Evolutionary conservation across 345 rosid species (phyloP).

Genomic region (Stellera chamaejasme): DNA sequence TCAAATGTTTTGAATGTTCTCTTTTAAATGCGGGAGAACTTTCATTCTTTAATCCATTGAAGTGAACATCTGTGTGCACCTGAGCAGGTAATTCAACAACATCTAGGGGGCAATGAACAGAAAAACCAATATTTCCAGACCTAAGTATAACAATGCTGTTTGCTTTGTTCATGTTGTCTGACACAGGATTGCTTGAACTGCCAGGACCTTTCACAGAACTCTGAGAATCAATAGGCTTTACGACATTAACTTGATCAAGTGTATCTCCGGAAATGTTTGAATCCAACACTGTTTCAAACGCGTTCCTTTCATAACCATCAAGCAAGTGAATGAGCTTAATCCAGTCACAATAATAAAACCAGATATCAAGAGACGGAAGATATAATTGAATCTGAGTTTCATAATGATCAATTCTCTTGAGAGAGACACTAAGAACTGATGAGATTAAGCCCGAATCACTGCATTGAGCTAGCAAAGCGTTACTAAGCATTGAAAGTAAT

Average conservation of each 20-base stretch:
- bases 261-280: slow-evolving; percentile 16
- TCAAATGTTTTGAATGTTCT: slow-evolving; percentile 37
- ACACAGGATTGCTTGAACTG: slow-evolving; percentile 17
- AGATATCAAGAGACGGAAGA: slow-evolving; percentile 68
- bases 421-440: slow-evolving; percentile 39
- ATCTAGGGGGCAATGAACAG: slow-evolving; percentile 44
- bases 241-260: slow-evolving; percentile 16
- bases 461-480: slow-evolving; percentile 57
- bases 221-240: slow-evolving; percentile 16
- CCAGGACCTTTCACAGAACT: slow-evolving; percentile 18
- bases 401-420: slow-evolving; percentile 28
- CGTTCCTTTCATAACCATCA: slow-evolving; percentile 27
- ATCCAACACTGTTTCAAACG: slow-evolving; percentile 21
- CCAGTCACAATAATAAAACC: slow-evolving; percentile 66
- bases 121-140: slow-evolving; percentile 50
- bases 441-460: slow-evolving; percentile 23
- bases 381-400: slow-evolving; percentile 35
- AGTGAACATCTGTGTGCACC: slow-evolving; percentile 24
- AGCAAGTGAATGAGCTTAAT: slow-evolving; percentile 32
- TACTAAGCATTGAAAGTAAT: slow-evolving; percentile 38
- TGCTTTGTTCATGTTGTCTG: slow-evolving; percentile 21
- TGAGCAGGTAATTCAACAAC: slow-evolving; percentile 21
- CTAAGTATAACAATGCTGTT: slow-evolving; percentile 22
- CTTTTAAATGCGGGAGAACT: slow-evolving; percentile 19
- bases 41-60: slow-evolving; percentile 20